Evolutionary conservation across 371 early-diverging fungal species (phyloP).

Genomic region (Coemansia sp.): DNA sequence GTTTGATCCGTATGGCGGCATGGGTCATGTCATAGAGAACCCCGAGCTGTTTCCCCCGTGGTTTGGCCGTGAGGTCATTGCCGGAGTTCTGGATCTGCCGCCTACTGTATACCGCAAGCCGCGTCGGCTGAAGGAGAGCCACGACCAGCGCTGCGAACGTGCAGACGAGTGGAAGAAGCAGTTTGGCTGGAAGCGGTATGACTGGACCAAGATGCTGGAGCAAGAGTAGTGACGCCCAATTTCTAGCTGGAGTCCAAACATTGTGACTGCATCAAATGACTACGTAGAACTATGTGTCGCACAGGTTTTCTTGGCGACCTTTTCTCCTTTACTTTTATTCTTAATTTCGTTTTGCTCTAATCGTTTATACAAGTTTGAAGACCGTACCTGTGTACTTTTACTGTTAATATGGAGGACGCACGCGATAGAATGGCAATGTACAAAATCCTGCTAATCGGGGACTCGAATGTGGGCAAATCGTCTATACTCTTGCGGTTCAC

Average conservation of each 20-base stretch:
- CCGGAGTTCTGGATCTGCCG: slow-evolving; percentile 75
- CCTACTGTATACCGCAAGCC: slow-evolving; percentile 75
- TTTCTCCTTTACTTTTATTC: not conserved
- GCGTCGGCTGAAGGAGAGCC: slow-evolving; percentile 58
- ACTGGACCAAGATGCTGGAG: slow-evolving; percentile 47
- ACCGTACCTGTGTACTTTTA: slow-evolving; percentile 1
- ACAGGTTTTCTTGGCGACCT: not conserved
- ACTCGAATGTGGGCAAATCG: slow-evolving; percentile 98
- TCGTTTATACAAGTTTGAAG: not conserved
- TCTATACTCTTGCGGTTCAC: slow-evolving; percentile 94
- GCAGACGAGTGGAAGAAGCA: slow-evolving; percentile 64
- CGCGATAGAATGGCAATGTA: slow-evolving; percentile 65
- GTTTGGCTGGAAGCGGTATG: slow-evolving; percentile 61
- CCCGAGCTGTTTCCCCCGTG: slow-evolving; percentile 71
- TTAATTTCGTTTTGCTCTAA: not conserved
- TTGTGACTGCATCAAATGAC: not conserved
- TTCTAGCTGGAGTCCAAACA: not conserved
- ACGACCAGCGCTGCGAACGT: slow-evolving; percentile 55
- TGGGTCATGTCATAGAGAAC: slow-evolving; percentile 95
- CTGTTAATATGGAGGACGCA: slow-evolving; percentile 7
- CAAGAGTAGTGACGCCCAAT: slow-evolving; percentile 6
- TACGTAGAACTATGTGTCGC: not conserved
- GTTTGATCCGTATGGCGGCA: slow-evolving; percentile 83
- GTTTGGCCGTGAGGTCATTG: slow-evolving; percentile 84
- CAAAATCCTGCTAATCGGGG: slow-evolving; percentile 98